phyloP scores from a whole-genome alignment of 345 rosid genomes.

The Rhizophora apiculata region DNA sequence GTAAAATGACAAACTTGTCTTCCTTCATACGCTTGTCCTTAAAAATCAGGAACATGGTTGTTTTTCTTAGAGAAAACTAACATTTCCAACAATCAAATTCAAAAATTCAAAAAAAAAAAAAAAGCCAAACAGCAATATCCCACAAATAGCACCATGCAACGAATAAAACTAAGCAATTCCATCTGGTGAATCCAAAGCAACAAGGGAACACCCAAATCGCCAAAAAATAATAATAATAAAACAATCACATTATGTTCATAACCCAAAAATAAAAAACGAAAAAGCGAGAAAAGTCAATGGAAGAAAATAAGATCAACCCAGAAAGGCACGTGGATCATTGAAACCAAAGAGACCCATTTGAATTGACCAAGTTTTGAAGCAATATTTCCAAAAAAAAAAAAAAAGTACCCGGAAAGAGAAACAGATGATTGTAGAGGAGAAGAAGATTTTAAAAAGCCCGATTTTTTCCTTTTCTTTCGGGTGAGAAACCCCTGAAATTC shows the following conservation, averaged over 20 bases:
- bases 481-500: too few species aligned
- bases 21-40: slow-evolving; percentile 7
- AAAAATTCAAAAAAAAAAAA: neutral
- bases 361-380: slow-evolving; percentile 18
- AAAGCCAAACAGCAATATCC: neutral
- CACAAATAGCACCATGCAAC: neutral
- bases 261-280: neutral
- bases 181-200: too few species aligned
- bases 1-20: neutral
- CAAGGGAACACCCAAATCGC: too few species aligned
- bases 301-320: slow-evolving; percentile 14
- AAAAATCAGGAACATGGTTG: slow-evolving; percentile 11
- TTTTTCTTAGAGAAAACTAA: slow-evolving; percentile 16
- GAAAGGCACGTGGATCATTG: slow-evolving; percentile 16
- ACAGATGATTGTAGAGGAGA: too few species aligned
- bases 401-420: slow-evolving; percentile 24
- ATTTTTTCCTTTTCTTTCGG: too few species aligned
- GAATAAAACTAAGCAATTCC: neutral
- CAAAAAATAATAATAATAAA: neutral
- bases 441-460: too few species aligned
- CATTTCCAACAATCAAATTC: slow-evolving; percentile 9
- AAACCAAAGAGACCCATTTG: slow-evolving; percentile 20
- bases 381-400: slow-evolving; percentile 1
- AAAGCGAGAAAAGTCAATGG: neutral
- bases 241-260: neutral